Base-by-base conservation (phyloP, 352 stramenopile genomes). In the Phytophthora vignae region DNA sequence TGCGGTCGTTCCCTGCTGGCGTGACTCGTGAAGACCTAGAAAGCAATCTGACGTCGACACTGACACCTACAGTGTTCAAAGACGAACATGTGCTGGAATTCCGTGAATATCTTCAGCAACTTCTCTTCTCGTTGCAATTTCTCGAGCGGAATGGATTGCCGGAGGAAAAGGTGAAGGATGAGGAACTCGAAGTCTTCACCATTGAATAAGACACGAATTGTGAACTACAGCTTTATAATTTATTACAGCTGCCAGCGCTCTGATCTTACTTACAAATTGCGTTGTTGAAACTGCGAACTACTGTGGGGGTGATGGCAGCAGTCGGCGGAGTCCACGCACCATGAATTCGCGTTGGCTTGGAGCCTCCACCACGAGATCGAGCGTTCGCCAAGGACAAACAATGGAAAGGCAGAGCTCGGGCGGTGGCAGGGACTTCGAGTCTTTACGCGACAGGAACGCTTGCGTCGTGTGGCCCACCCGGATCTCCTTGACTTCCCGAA, bases 61-160 rank as follows among this genome's bases (percentile, higher is more conserved):
- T 95, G n/a, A 79, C 79, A 4, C 66, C 77, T 22, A 55, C 66
- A 31, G 92, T 94, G 84, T 95, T 95, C 44, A 69, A 76, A 36
- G 69, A 84, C n/a, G 71, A 88, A 27, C 82, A 92, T 54, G 85
- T 95, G 4, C 69, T 71, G 50, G 86, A 93, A 57, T 94, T 94
- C 60, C 88, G 88, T 17, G 86, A 93, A 58, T 94, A 95, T 59
- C 58, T 95, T 7, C 84, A 93, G 46, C 85, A 93, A 66, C 72
- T 95, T 15, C 63, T 95, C 15, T 93, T 90, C 60, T 90, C 77
- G n/a, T 70, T 95, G 3, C 78, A 84, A 42, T 82, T 81, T 55
- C 73, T 94, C 22, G 75, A 91, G 50, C 76, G 76, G n/a, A 61
- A 84, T 22, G 85, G 79, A 1, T 62, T 85, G 15, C 60, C 61